phyloP scores from a whole-genome alignment of 441 rosid genomes.

The Euphorbia schlechtendalii region DNA sequence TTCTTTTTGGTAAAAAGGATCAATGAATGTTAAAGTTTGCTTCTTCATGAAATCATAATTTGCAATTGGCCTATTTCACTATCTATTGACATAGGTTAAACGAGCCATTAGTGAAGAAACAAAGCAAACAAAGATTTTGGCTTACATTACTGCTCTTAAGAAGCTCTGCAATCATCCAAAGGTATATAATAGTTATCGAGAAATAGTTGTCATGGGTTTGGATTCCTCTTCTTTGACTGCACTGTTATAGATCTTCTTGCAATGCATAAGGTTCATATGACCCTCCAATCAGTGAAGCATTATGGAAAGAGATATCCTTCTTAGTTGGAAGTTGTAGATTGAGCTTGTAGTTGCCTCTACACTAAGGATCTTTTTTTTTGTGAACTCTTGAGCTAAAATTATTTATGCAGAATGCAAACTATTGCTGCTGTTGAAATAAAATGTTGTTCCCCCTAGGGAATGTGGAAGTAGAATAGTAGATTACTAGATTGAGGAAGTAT shows the following conservation, averaged over 20 bases:
- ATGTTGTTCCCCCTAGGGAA: conserved; percentile 2
- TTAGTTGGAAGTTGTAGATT: too few relatives aligned
- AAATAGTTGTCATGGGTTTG: conserved; percentile 11
- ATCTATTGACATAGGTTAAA: conserved; percentile 56
- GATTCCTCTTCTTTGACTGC: neutral
- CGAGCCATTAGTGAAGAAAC: conserved; percentile 68
- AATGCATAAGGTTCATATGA: neutral
- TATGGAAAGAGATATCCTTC: too few relatives aligned
- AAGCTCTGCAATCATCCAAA: conserved; percentile 99
- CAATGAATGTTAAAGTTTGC: conserved; percentile 2
- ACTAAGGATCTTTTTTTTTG: neutral
- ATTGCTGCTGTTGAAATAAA: neutral
- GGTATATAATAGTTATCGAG: conserved; percentile 33
- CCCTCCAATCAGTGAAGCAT: neutral
- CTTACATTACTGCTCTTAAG: conserved; percentile 96
- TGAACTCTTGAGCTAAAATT: neutral
- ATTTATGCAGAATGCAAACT: neutral
- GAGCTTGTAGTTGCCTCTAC: neutral
- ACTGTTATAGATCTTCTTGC: neutral
- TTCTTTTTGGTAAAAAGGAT: conserved; percentile 12
- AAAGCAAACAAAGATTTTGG: conserved; percentile 85
- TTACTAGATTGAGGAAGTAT: neutral
- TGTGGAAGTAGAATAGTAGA: neutral
- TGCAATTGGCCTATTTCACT: conserved; percentile 11
- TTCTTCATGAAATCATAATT: conserved; percentile 5